Base-by-base conservation (phyloP, 805 yeast species). In the Candida rishiriensis region DNA sequence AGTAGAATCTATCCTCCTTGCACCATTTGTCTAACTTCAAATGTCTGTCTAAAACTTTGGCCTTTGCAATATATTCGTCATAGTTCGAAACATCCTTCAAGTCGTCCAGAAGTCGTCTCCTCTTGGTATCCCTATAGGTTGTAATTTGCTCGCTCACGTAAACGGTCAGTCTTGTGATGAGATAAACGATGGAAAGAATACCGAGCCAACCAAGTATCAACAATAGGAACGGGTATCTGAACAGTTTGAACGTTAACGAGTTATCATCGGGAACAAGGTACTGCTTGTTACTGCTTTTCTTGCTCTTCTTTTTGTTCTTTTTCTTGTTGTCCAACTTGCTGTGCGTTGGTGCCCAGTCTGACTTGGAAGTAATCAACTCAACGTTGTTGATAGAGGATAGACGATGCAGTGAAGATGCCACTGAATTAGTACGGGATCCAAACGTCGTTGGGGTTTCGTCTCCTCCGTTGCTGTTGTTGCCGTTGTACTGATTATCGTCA, bases 1-100 rank as follows among this genome's bases (percentile, higher is more conserved):
- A 82, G 18, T 79, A 77, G 51, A 82, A 83, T 44, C 69, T 66
- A 17, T 83, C 81, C 48, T 78, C 79, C 9, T 63, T 54, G 38
- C 77, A 73, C 95, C 95, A 85, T 38, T 71, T 68, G 49, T 78
- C 78, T n/a, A 81, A 63, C 6, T 81, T 78, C 29, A 85, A 65
- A 54, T 66, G 73, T 30, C 70, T 62, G 56, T 85, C 93, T 38
- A 85, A 59, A 9, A 63, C 65, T 32, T 69, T 55, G 1, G 93
- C 91, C 52, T 76, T 75, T 13, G 59, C 57, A 4, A 75, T 64
- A 85, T 90, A 85, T 48, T 85, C 88, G 5, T 66, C 60, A 55
- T 84, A 85, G 26, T 65, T 71, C 15, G 55, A 56, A 0, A 87
- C 73, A 0, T 56, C 48, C 38, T 83, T 61, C 44, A 85, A 63